Conservation (phyloP, 768 basidiomycete genomes). For the Boletus bicolor region DNA sequence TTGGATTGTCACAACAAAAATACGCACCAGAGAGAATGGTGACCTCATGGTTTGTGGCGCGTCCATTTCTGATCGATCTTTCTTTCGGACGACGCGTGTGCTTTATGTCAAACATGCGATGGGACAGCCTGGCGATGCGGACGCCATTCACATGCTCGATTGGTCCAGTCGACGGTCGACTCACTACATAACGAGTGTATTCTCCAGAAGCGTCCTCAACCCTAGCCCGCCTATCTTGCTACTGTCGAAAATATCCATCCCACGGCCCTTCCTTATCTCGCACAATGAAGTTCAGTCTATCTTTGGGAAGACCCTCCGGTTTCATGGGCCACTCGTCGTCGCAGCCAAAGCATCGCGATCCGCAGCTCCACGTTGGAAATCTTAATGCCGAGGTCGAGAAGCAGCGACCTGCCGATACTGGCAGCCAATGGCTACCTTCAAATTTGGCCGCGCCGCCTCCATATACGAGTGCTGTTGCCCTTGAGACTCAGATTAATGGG, state of each 20-base stretch:
- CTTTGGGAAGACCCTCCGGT: conserved; percentile 3
- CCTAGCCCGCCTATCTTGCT: neutral
- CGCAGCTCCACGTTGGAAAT: conserved; percentile 5
- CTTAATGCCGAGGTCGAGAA: neutral
- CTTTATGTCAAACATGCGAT: too few species aligned
- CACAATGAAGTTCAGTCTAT: conserved; percentile 3
- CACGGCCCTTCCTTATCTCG: neutral
- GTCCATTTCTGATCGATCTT: conserved; percentile 4
- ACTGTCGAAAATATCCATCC: neutral
- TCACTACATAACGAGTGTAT: neutral
- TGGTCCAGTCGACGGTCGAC: neutral
- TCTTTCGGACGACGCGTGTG: neutral
- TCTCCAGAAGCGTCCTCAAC: too few species aligned
- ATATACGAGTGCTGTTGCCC: conserved; percentile 13
- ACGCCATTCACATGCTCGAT: neutral
- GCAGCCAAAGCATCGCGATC: neutral
- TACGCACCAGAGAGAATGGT: neutral
- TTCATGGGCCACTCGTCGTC: conserved; percentile 15
- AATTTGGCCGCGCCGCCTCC: conserved; percentile 23
- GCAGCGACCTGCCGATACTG: neutral
- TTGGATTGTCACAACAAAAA: too few species aligned
- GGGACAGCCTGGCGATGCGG: too few species aligned
- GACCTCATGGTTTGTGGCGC: neutral
- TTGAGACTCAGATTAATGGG: conserved; percentile 6
- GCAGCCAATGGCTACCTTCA: neutral